phyloP scores from a whole-genome alignment of 225 moss, liverwort and hornwort genomes.

The Physcomitrium patens region DNA sequence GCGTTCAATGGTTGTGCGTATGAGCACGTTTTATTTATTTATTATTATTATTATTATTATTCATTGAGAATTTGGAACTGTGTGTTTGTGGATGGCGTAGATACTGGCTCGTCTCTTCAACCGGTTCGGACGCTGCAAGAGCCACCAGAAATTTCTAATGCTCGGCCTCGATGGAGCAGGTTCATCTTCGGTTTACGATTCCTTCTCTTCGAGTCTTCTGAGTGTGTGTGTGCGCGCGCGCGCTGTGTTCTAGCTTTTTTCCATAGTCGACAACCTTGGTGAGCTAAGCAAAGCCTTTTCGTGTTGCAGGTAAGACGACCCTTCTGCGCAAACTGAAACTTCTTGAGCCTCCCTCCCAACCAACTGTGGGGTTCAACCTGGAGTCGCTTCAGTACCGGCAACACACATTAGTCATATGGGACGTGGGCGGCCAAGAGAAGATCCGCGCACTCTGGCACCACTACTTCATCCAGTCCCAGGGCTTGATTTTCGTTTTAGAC shows the following conservation, averaged over 20 bases:
- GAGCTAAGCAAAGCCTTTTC: too few species aligned
- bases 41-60: too few species aligned
- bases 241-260: not conserved
- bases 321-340: slow-evolving; percentile 50
- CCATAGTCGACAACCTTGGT: too few species aligned
- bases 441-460: slow-evolving; percentile 60
- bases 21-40: not conserved
- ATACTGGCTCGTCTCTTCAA: slow-evolving; percentile 47
- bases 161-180: slow-evolving; percentile 61
- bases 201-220: not conserved
- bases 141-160: slow-evolving; percentile 52
- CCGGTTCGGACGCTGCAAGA: slow-evolving; percentile 47
- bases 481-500: slow-evolving; percentile 51
- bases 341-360: slow-evolving; percentile 35
- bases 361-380: slow-evolving; percentile 51
- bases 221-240: not conserved
- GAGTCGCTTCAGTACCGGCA: slow-evolving; percentile 48
- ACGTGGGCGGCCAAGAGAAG: slow-evolving; percentile 60
- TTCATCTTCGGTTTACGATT: not conserved
- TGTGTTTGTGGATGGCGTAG: slow-evolving; percentile 31
- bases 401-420: slow-evolving; percentile 48
- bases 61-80: not conserved
- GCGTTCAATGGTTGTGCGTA: not conserved
- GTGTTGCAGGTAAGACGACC: slow-evolving; percentile 46
- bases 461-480: slow-evolving; percentile 50